phyloP scores from a whole-genome alignment of 2,329 filamentous ascomycete species.

The Grosmannia clavigera region DNA sequence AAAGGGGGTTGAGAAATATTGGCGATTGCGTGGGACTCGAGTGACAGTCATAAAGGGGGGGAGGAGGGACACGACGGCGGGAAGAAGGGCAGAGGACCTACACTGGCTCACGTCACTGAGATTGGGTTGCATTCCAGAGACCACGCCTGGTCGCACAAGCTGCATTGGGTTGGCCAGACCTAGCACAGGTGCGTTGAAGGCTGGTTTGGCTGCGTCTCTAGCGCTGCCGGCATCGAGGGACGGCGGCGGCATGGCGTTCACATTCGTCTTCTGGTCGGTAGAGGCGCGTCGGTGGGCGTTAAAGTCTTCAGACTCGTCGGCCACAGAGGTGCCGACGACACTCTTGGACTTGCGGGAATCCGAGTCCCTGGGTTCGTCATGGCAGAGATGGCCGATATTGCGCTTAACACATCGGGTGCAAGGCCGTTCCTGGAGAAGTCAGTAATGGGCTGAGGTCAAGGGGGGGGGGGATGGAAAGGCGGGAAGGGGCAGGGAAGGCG shows the following conservation, averaged over 20 bases:
- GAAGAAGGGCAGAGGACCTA: constrained; percentile 31
- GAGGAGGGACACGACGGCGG: constrained; percentile 2
- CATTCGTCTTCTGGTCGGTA: constrained; percentile 34
- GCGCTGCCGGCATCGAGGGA: constrained; percentile 25
- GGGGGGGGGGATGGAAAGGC: no score
- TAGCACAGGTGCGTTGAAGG: constrained; percentile 31
- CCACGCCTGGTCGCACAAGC: constrained; percentile 59
- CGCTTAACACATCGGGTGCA: constrained; percentile 97
- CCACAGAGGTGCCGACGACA: constrained; percentile 41
- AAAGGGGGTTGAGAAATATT: neutral
- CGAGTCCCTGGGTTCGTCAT: constrained; percentile 88
- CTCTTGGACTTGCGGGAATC: constrained; percentile 69
- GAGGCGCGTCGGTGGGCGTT: constrained; percentile 39
- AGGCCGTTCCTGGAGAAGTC: constrained; percentile 63
- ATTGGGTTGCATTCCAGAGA: constrained; percentile 54
- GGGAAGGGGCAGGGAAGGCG: neutral
- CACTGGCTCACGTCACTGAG: constrained; percentile 57
- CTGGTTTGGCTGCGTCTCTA: constrained; percentile 26
- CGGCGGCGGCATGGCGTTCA: constrained; percentile 44
- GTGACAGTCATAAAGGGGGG: neutral
- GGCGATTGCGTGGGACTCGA: no score
- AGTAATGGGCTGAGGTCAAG: neutral
- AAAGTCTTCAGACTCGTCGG: constrained; percentile 48
- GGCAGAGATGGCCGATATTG: constrained; percentile 95
- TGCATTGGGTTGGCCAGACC: constrained; percentile 44